Conservation (phyloP, 164 flowering plant species). For the Chloranthus sessilifolius region DNA sequence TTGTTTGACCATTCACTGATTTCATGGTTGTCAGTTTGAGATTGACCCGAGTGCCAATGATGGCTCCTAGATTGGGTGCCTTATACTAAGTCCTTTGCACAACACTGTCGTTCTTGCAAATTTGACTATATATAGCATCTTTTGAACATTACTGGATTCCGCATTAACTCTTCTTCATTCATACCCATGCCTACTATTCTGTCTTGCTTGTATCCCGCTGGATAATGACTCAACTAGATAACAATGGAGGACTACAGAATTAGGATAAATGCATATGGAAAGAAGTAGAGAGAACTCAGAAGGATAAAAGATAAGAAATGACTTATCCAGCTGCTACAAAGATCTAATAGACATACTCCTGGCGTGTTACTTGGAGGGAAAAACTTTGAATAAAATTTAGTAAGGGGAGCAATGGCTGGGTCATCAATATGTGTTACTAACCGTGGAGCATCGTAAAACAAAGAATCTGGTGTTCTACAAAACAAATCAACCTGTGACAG, state of each 20-base stretch:
- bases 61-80: too few species aligned
- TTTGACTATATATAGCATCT: not conserved
- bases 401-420: conserved; percentile 88
- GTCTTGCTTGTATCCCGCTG: conserved; percentile 87
- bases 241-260: conserved; percentile 3
- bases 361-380: conserved; percentile 87
- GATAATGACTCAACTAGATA: conserved; percentile 85
- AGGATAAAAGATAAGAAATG: not conserved
- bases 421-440: conserved; percentile 96
- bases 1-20: too few species aligned
- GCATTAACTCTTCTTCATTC: conserved; percentile 89
- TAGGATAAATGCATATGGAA: not conserved
- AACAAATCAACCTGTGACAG: conserved; percentile 11
- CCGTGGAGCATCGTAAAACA: conserved; percentile 78
- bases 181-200: conserved; percentile 78
- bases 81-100: too few species aligned
- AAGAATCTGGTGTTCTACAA: conserved; percentile 68
- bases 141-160: conserved; percentile 50
- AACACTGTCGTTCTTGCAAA: too few species aligned
- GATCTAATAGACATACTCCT: conserved; percentile 78
- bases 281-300: not conserved
- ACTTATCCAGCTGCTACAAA: conserved; percentile 97
- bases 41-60: too few species aligned
- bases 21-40: too few species aligned
- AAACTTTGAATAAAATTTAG: conserved; percentile 73